These are phyloP conservation scores for Arachis stenosperma DNA, from an alignment of 306 rosid genomes.

Conservation along the genomic window DNA sequence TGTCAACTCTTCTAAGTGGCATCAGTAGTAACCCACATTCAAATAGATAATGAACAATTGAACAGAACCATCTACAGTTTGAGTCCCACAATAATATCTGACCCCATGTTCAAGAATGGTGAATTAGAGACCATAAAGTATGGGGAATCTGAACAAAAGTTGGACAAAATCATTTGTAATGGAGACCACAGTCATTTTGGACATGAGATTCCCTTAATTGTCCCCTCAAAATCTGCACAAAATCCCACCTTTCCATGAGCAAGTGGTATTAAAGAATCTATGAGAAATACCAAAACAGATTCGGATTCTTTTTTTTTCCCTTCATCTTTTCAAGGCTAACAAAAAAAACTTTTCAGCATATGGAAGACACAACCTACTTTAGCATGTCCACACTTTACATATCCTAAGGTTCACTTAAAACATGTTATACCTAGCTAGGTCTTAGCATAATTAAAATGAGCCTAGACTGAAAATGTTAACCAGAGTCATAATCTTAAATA, in stretches of 20 bases:
- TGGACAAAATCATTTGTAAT: conserved; percentile 37
- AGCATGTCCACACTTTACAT: conserved; percentile 45
- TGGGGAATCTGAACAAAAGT: conserved; percentile 39
- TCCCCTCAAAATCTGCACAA: conserved; percentile 42
- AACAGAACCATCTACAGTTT: conserved; percentile 30
- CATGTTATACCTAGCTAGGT: conserved; percentile 29
- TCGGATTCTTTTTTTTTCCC: conserved; percentile 32
- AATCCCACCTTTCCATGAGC: conserved; percentile 38
- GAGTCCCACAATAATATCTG: conserved; percentile 46
- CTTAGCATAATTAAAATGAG: conserved; percentile 34
- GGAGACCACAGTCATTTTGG: conserved; percentile 38
- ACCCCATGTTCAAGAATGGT: conserved; percentile 26
- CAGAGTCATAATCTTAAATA: conserved; percentile 19
- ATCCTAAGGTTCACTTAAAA: conserved; percentile 44
- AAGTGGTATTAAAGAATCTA: conserved; percentile 37
- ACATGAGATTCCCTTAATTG: conserved; percentile 39
- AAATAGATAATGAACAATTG: conserved; percentile 16
- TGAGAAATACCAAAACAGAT: conserved; percentile 34
- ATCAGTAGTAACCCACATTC: conserved; percentile 37
- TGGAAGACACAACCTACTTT: conserved; percentile 43
- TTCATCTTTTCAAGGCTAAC: conserved; percentile 40
- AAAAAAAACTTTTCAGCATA: conserved; percentile 42
- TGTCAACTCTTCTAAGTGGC: conserved; percentile 25
- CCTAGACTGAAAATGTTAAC: conserved; percentile 36
- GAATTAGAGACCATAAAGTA: conserved; percentile 25